These are phyloP conservation scores for Carex sylvatica DNA, from an alignment of 202 grass and related monocot species.

Conservation along the genomic window DNA sequence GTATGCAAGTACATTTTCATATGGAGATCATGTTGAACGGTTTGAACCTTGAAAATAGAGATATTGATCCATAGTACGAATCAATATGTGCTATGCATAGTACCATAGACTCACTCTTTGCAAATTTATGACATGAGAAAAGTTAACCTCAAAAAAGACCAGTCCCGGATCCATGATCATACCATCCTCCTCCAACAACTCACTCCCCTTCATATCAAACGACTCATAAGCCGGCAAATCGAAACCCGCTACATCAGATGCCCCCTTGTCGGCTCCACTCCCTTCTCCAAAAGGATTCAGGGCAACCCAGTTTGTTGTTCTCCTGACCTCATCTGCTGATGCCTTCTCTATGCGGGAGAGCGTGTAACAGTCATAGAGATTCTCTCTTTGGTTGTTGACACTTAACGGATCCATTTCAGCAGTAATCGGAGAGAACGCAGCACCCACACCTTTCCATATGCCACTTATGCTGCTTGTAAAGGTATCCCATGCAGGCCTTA, in stretches of 20 bases:
- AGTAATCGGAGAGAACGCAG: constrained; percentile 80
- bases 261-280: constrained; percentile 10
- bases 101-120: background rate
- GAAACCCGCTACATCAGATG: constrained; percentile 23
- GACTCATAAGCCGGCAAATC: constrained; percentile 58
- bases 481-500: constrained; percentile 86
- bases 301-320: constrained; percentile 66
- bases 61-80: too few species aligned
- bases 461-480: constrained; percentile 90
- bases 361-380: constrained; percentile 93
- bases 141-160: constrained; percentile 82
- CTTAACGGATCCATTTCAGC: constrained; percentile 91
- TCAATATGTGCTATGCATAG: too few species aligned
- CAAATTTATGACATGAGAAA: constrained; percentile 4
- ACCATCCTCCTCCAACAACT: constrained; percentile 74
- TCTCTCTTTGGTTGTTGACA: constrained; percentile 73
- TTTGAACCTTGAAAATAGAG: too few species aligned
- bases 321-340: constrained; percentile 42
- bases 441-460: constrained; percentile 87
- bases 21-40: too few species aligned
- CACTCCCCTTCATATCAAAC: constrained; percentile 71
- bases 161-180: constrained; percentile 73
- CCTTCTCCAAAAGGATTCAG: constrained; percentile 75
- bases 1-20: too few species aligned
- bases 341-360: constrained; percentile 62